Evolutionary conservation across 441 rosid species (phyloP).

Genomic region (Bruguiera hainesii): DNA sequence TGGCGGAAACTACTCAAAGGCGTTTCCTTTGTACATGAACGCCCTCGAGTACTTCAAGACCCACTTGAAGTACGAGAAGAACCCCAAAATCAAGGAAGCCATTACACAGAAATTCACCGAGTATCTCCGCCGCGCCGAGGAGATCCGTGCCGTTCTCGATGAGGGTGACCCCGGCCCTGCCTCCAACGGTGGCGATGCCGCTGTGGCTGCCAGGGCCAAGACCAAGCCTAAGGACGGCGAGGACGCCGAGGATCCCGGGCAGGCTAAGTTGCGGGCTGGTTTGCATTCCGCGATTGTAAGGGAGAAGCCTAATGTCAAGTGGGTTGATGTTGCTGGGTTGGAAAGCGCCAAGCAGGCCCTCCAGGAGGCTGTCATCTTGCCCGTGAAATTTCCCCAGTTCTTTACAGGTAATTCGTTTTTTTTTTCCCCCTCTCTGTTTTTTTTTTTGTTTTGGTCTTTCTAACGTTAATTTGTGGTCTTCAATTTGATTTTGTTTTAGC

Average conservation of each 20-base stretch:
- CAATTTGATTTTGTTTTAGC: neutral
- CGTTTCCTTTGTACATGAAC: slow-evolving; percentile 93
- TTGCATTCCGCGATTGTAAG: slow-evolving; percentile 79
- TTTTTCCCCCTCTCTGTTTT: neutral
- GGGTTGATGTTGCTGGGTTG: slow-evolving; percentile 75
- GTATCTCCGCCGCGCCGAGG: slow-evolving; percentile 98
- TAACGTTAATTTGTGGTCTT: neutral
- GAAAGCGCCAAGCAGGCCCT: slow-evolving; percentile 84
- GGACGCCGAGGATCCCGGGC: slow-evolving; percentile 80
- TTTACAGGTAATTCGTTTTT: slow-evolving; percentile 52
- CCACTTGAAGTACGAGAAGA: slow-evolving; percentile 97
- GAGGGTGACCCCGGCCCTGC: slow-evolving; percentile 90
- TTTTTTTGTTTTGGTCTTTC: slow-evolving; percentile 5
- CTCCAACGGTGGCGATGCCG: slow-evolving; percentile 73
- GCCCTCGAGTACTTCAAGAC: slow-evolving; percentile 97
- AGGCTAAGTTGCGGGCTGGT: slow-evolving; percentile 76
- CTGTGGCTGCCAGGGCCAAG: slow-evolving; percentile 83
- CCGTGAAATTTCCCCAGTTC: slow-evolving; percentile 89
- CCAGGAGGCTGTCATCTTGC: slow-evolving; percentile 93
- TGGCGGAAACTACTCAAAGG: slow-evolving; percentile 89
- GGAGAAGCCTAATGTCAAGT: slow-evolving; percentile 79
- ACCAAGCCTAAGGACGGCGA: slow-evolving; percentile 79
- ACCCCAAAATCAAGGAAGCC: slow-evolving; percentile 87
- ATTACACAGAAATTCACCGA: slow-evolving; percentile 94
- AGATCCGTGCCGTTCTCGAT: slow-evolving; percentile 91